phyloP scores from a whole-genome alignment of 2,329 filamentous ascomycete genomes.

The Botrytis elliptica region DNA sequence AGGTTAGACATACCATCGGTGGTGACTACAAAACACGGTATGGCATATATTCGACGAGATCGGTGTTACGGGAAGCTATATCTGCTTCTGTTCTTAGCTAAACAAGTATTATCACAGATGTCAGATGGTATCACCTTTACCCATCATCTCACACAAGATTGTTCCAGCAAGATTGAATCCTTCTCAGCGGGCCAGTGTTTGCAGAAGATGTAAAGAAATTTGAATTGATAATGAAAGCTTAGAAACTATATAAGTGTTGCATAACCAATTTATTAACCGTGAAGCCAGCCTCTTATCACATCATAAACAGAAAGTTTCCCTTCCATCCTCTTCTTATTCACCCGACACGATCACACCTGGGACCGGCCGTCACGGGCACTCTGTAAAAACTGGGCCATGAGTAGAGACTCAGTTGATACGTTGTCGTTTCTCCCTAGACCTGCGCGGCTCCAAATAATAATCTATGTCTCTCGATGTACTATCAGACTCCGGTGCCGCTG shows the following conservation, averaged over 20 bases:
- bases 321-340: too few species aligned
- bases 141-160: too few species aligned
- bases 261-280: background rate
- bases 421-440: background rate
- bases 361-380: background rate
- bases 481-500: background rate
- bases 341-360: too few species aligned
- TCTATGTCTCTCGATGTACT: background rate
- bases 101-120: too few species aligned
- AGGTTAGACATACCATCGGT: too few species aligned
- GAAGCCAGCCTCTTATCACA: background rate
- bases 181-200: background rate
- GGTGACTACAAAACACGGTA: background rate
- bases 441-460: background rate
- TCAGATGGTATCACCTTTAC: too few species aligned
- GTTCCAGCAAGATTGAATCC: too few species aligned
- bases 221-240: background rate
- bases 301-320: background rate
- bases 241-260: background rate
- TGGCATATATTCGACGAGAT: background rate
- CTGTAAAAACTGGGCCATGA: background rate
- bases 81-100: too few species aligned
- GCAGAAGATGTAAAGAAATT: background rate
- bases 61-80: too few species aligned
- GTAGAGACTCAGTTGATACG: background rate